A percentile compares a stretch with the other conserved stretches of the same genome.
phyloP scores from a whole-genome alignment of 495 filamentous ascomycete species.

The Neurospora sp. region DNA sequence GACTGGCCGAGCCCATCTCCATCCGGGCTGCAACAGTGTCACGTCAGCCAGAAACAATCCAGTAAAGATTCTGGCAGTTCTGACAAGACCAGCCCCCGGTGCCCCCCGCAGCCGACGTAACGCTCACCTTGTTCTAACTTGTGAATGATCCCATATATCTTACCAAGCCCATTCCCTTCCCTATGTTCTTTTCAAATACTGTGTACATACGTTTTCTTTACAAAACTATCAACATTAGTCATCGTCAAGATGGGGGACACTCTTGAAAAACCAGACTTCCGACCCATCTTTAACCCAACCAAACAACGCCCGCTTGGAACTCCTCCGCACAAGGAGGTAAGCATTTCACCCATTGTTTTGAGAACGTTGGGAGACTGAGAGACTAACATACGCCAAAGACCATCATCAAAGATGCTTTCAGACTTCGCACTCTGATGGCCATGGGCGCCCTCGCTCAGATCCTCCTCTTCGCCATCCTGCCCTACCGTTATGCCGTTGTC shows the following conservation, averaged over 20 bases:
- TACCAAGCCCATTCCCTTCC: neutral
- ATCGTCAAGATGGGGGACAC: neutral
- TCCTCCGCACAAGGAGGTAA: neutral
- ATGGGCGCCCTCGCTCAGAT: constrained; percentile 34
- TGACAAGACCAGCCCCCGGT: too few species aligned
- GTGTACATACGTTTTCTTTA: neutral
- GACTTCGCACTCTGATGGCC: constrained; percentile 31
- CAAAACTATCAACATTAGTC: neutral
- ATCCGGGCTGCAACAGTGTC: too few species aligned
- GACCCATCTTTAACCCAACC: neutral
- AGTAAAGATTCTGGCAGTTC: too few species aligned
- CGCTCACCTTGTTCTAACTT: neutral
- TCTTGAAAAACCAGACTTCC: neutral
- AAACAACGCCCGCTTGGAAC: neutral
- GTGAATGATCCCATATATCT: neutral
- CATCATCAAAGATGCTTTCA: constrained; percentile 18
- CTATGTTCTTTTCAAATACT: neutral
- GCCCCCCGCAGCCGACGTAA: too few species aligned
- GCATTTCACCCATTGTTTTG: neutral
- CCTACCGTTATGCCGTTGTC: constrained; percentile 25
- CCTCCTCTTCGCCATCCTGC: constrained; percentile 28
- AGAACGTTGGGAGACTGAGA: neutral
- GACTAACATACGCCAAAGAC: neutral
- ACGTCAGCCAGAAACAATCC: too few species aligned
- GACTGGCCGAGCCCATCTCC: too few species aligned